phyloP scores from a whole-genome alignment of 2,329 filamentous ascomycete genomes.

The Penicillium aurantiogriseum region DNA sequence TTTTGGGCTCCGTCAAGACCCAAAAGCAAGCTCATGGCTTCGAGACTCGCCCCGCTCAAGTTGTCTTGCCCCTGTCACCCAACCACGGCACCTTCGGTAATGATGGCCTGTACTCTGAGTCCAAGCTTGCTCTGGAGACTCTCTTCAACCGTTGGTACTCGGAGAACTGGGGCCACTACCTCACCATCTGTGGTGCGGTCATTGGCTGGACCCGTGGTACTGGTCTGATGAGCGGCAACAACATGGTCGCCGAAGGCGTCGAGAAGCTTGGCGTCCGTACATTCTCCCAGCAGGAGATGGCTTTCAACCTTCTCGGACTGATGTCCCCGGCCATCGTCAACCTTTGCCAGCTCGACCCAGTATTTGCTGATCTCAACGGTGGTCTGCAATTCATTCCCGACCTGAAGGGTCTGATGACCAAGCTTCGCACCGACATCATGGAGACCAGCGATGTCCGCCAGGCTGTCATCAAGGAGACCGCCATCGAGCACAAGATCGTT shows the following conservation, averaged over 20 bases:
- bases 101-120: conserved; percentile 97
- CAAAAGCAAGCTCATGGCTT: conserved; percentile 86
- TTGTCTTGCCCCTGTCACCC: conserved; percentile 90
- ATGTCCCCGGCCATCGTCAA: conserved; percentile 95
- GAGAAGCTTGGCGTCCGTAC: conserved; percentile 96
- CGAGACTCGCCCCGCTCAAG: conserved; percentile 93
- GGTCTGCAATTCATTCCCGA: conserved; percentile 97
- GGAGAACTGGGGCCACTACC: conserved; percentile 94
- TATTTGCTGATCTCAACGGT: conserved; percentile 96
- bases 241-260: conserved; percentile 93
- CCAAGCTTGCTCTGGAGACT: conserved; percentile 93
- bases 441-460: conserved; percentile 91
- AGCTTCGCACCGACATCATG: conserved; percentile 88
- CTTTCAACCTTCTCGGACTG: conserved; percentile 93
- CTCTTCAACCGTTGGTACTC: conserved; percentile 99
- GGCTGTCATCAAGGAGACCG: conserved; percentile 91
- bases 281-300: conserved; percentile 99
- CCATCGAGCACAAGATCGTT: conserved; percentile 95
- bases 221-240: conserved; percentile 96
- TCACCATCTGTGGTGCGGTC: conserved; percentile 96
- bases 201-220: conserved; percentile 99
- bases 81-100: conserved; percentile 99
- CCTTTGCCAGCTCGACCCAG: conserved; percentile 90
- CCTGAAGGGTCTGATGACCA: conserved; percentile 90
- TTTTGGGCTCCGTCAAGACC: conserved; percentile 84